Percentiles rank a stretch among this genome's conserved stretches.
phyloP scores from a whole-genome alignment of 805 yeast genomes.

The Candida corydali region DNA sequence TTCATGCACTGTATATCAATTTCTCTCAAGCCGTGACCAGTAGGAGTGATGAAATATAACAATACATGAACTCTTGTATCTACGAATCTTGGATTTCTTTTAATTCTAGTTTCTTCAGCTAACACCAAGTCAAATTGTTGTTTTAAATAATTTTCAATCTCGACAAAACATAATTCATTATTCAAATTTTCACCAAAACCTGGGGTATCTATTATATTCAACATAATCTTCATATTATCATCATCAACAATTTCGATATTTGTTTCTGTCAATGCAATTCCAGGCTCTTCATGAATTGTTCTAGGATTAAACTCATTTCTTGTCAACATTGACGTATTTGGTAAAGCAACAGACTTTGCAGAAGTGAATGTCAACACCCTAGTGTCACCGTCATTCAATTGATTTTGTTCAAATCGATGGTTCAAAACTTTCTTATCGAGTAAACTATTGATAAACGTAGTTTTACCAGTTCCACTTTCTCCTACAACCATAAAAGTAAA shows the following conservation, averaged over 20 bases:
- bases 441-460: constrained; percentile 76
- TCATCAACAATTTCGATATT: constrained; percentile 59
- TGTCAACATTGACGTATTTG: constrained; percentile 53
- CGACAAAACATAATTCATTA: constrained; percentile 62
- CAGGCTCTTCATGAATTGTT: constrained; percentile 63
- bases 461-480: constrained; percentile 49
- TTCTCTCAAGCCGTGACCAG: constrained; percentile 45
- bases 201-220: constrained; percentile 66
- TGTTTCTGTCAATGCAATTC: constrained; percentile 69
- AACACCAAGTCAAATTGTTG: constrained; percentile 76
- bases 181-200: constrained; percentile 78
- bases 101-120: constrained; percentile 82
- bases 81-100: constrained; percentile 68
- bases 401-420: constrained; percentile 46
- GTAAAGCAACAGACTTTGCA: constrained; percentile 52
- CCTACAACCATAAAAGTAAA: constrained; percentile 40
- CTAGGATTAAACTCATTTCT: constrained; percentile 57
- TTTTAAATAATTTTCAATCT: constrained; percentile 62
- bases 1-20: constrained; percentile 36
- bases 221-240: constrained; percentile 48
- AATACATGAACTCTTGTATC: constrained; percentile 84
- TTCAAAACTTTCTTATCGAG: constrained; percentile 62
- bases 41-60: constrained; percentile 74
- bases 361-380: constrained; percentile 54
- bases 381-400: constrained; percentile 26